These are phyloP conservation scores for Pythium aphanidermatum DNA, from an alignment of 352 stramenopile genomes.

Conservation along the genomic window DNA sequence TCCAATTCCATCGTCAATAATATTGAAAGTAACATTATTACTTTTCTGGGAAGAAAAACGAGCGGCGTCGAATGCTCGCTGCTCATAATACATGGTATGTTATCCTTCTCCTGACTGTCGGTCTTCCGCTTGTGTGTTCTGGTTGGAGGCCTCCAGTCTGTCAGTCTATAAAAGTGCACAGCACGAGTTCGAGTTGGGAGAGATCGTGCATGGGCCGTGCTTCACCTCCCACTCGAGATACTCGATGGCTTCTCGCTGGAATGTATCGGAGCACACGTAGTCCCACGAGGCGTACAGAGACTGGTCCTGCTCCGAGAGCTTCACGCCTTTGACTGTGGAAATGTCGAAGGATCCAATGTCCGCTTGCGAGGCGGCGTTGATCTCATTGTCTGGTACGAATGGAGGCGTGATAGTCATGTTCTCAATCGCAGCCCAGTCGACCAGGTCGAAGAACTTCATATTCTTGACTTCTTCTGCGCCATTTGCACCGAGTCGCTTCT, in stretches of 20 bases:
- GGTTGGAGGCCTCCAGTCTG: too few relatives aligned
- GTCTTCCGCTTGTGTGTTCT: too few relatives aligned
- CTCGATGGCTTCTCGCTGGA: conserved; percentile 76
- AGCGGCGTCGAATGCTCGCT: too few relatives aligned
- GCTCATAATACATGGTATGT: too few relatives aligned
- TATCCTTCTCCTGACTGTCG: too few relatives aligned
- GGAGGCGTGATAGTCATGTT: conserved; percentile 54
- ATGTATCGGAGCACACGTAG: conserved; percentile 68
- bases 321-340: conserved; percentile 59
- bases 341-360: conserved; percentile 82
- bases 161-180: conserved; percentile 51
- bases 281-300: conserved; percentile 65
- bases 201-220: conserved; percentile 62
- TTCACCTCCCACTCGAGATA: conserved; percentile 82
- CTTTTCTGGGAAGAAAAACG: too few relatives aligned
- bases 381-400: conserved; percentile 79
- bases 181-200: conserved; percentile 54
- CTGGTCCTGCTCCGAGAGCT: conserved; percentile 66
- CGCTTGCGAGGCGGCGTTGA: conserved; percentile 77
- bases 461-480: conserved; percentile 70
- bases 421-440: conserved; percentile 77
- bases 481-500: conserved; percentile 59
- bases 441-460: conserved; percentile 69
- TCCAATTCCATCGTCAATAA: too few relatives aligned
- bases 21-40: too few relatives aligned